A percentile compares a stretch with the other conserved stretches of the same genome.
Evolutionary conservation across 2,329 filamentous ascomycete species (phyloP).

Genomic region (Phyllosticta capitalensis): DNA sequence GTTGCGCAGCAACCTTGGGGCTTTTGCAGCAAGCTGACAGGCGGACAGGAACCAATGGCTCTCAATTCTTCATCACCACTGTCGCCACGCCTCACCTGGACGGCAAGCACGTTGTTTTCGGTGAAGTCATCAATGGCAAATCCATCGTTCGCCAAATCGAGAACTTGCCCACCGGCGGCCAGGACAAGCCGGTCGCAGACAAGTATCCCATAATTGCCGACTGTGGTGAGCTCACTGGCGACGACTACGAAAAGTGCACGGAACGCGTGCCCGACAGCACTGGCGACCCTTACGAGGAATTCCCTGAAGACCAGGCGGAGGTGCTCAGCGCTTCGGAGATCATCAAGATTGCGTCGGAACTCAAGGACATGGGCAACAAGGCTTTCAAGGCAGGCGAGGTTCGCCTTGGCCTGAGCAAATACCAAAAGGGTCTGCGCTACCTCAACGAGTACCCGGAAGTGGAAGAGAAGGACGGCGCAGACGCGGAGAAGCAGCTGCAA

Average conservation of each 20-base stretch:
- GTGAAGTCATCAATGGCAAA: constrained; percentile 88
- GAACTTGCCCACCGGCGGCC: constrained; percentile 62
- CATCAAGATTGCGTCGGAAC: constrained; percentile 68
- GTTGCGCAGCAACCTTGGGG: constrained; percentile 30
- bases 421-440: constrained; percentile 86
- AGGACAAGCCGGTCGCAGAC: constrained; percentile 69
- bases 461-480: constrained; percentile 48
- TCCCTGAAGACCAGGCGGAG: constrained; percentile 71
- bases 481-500: constrained; percentile 54
- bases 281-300: constrained; percentile 91
- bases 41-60: constrained; percentile 74
- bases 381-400: constrained; percentile 77
- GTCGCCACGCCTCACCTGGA: constrained; percentile 92
- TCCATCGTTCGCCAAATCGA: constrained; percentile 84
- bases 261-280: constrained; percentile 66
- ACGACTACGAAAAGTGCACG: constrained; percentile 56
- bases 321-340: constrained; percentile 58
- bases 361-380: constrained; percentile 87
- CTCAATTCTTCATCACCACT: constrained; percentile 97
- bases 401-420: constrained; percentile 70
- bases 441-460: constrained; percentile 72
- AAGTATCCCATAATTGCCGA: constrained; percentile 56
- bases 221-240: constrained; percentile 75
- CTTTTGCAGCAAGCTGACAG: background rate
- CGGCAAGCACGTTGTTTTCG: constrained; percentile 95